These are phyloP conservation scores for Anethum foeniculum DNA, from an alignment of 140 eudicot species.

Conservation along the genomic window DNA sequence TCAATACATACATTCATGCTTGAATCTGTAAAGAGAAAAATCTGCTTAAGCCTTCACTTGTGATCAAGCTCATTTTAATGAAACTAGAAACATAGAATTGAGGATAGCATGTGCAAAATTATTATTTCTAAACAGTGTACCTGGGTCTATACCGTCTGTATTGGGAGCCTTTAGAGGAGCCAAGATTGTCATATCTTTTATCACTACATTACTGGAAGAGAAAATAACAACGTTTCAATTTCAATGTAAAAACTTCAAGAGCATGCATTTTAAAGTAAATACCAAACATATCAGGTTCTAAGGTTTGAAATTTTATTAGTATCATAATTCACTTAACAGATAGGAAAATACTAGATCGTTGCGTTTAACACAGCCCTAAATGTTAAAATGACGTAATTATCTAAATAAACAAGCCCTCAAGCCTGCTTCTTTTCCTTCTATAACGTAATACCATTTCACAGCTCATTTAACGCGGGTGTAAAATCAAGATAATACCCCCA, in stretches of 20 bases:
- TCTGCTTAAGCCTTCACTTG: not conserved
- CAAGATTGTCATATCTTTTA: conserved; percentile 81
- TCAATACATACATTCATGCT: conserved; percentile 79
- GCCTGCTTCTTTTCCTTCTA: not conserved
- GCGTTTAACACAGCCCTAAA: not conserved
- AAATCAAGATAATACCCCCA: not conserved
- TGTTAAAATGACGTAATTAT: not conserved
- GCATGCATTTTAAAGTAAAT: not conserved
- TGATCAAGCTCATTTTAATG: not conserved
- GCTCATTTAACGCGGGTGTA: not conserved
- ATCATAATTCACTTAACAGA: not conserved
- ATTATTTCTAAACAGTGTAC: conserved; percentile 21
- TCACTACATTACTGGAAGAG: conserved; percentile 60
- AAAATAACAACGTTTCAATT: not conserved
- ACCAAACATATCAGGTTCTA: not conserved
- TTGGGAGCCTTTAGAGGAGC: conserved; percentile 94
- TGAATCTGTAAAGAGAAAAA: conserved; percentile 48
- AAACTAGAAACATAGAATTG: not conserved
- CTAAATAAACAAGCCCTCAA: not conserved
- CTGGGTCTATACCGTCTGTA: conserved; percentile 96
- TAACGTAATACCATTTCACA: not conserved
- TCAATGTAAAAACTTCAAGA: not conserved
- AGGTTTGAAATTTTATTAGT: not conserved
- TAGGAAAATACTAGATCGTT: not conserved
- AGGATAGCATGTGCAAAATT: not conserved